These are phyloP conservation scores for Aspergillus sclerotiicarbonarius DNA, from an alignment of 495 filamentous ascomycete genomes.

Conservation along the genomic window DNA sequence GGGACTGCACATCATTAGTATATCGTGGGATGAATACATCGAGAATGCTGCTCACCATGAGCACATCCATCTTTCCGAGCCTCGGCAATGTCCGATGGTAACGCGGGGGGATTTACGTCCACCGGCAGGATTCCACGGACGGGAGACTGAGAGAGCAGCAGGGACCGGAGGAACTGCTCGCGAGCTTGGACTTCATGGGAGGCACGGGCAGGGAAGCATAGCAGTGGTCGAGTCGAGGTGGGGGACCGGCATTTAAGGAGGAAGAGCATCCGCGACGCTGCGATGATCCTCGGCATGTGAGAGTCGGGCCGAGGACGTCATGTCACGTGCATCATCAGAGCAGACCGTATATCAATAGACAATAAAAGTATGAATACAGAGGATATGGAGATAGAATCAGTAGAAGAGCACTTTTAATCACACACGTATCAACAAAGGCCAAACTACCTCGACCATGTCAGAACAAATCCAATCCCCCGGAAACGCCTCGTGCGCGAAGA, in stretches of 20 bases:
- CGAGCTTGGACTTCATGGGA: slow-evolving; percentile 3
- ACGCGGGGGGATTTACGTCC: slow-evolving; percentile 9
- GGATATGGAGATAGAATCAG: too few species aligned
- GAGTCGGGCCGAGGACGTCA: slow-evolving; percentile 37
- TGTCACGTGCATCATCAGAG: slow-evolving; percentile 33
- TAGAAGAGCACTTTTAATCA: too few species aligned
- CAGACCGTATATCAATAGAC: background rate
- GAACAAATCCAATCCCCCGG: slow-evolving; percentile 11
- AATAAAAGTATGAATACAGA: too few species aligned
- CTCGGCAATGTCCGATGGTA: slow-evolving; percentile 28
- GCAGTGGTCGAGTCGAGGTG: slow-evolving; percentile 2
- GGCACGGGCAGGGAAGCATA: background rate
- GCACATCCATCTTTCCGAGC: slow-evolving; percentile 39
- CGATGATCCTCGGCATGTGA: slow-evolving; percentile 47
- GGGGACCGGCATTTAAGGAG: slow-evolving; percentile 30
- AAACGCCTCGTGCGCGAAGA: slow-evolving; percentile 18
- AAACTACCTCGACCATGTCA: slow-evolving; percentile 5
- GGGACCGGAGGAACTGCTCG: slow-evolving; percentile 6
- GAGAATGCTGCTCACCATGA: slow-evolving; percentile 29
- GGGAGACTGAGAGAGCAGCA: slow-evolving; percentile 16
- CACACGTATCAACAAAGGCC: background rate
- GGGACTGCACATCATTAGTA: slow-evolving; percentile 26
- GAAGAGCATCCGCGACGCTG: slow-evolving; percentile 24
- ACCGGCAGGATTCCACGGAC: slow-evolving; percentile 16
- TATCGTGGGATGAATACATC: background rate